Base-by-base conservation (phyloP, 2,329 filamentous ascomycete species). In the Endothia cerciana region DNA sequence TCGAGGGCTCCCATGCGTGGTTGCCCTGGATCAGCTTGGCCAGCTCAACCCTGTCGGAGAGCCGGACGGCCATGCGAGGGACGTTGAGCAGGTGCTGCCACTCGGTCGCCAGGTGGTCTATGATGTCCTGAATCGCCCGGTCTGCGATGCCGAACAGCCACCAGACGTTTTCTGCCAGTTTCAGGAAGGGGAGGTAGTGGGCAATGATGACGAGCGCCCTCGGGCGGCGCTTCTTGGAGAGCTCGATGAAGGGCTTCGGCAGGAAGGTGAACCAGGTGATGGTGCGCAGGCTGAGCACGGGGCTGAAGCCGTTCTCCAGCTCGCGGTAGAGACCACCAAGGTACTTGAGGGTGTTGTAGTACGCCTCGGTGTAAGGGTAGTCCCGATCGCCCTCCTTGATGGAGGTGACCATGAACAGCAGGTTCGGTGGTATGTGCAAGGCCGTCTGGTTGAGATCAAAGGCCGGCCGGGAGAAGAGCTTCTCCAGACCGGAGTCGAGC, bases 241-340 rank as follows among this genome's bases (percentile, higher is more conserved):
- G 74, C 2, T 80, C 75, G 63, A 85, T 72, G 63, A 86, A 83
- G 5, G 68, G 68, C 0, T 72, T 71, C 6, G 82, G 81, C 25
- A 85, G 68, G 62, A 82, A 86, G 2, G 83, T 87, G 64, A 84
- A 80, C 76, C 82, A 85, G 11, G 82, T 85, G 67, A 84, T 79
- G 71, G 84, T 78, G 62, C 85, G 81, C 17, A 87, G 73, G 65
- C 77, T 74, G 70, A 86, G 76, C 33, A 82, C 73, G 22, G 79
- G 75, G 43, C 77, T 77, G 51, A 83, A 77, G 4, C 83, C 83
- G 19, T 77, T 69, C 13, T 68, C 71, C n/a, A 87, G 73, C 68
- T 85, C 80, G 61, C 75, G 73, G 66, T 86, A 87, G 1, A 87
- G 77, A 0, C 82, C 81, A 38, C 84, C 85, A 2, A 87, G 76